phyloP scores from a whole-genome alignment of 1,284 basidiomycete species.

The Austropuccinia psidii region DNA sequence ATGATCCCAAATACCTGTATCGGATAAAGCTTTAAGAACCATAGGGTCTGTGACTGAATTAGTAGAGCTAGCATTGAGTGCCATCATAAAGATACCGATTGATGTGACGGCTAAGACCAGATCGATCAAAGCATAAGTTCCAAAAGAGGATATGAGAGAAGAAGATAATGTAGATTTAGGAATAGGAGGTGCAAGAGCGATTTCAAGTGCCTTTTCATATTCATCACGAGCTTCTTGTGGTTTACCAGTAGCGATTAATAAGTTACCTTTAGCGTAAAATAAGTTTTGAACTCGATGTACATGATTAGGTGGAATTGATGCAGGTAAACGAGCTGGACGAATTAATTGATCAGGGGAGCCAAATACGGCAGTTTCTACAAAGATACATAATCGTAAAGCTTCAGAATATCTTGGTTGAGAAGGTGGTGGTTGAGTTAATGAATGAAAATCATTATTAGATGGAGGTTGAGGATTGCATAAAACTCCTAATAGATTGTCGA shows the following conservation, averaged over 20 bases:
- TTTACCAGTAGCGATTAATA: slow-evolving; percentile 46
- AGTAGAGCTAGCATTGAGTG: slow-evolving; percentile 46
- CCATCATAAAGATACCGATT: slow-evolving; percentile 49
- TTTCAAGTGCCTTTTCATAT: slow-evolving; percentile 48
- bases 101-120: slow-evolving; percentile 25
- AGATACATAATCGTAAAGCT: slow-evolving; percentile 40
- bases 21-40: slow-evolving; percentile 37
- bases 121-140: slow-evolving; percentile 35
- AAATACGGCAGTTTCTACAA: slow-evolving; percentile 35
- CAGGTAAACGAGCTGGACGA: slow-evolving; percentile 41
- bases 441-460: slow-evolving; percentile 39
- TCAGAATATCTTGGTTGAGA: slow-evolving; percentile 47
- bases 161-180: slow-evolving; percentile 32
- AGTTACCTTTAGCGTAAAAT: slow-evolving; percentile 52
- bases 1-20: slow-evolving; percentile 32
- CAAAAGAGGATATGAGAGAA: slow-evolving; percentile 39
- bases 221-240: slow-evolving; percentile 46
- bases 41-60: slow-evolving; percentile 42
- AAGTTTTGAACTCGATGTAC: slow-evolving; percentile 51
- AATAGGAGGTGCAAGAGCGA: slow-evolving; percentile 36
- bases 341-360: slow-evolving; percentile 25
- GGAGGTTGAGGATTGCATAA: slow-evolving; percentile 46
- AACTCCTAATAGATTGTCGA: slow-evolving; percentile 51
- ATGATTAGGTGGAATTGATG: slow-evolving; percentile 46
- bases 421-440: slow-evolving; percentile 47